Evolutionary conservation across 2,329 filamentous ascomycete genomes (phyloP).

Genomic region (Lachnellula arida): DNA sequence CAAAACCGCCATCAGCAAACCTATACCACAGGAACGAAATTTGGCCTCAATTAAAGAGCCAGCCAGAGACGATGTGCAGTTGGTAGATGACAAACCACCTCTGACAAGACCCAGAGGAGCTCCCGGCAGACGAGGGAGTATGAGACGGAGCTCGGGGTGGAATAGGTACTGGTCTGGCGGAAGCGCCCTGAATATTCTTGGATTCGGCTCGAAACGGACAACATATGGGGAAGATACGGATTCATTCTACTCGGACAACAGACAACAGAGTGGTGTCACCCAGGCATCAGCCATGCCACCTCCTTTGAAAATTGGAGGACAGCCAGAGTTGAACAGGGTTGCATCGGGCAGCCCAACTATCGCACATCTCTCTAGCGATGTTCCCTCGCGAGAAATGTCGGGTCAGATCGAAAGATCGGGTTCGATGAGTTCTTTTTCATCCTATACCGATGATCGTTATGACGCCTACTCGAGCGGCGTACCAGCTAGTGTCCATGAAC

Average conservation of each 20-base stretch:
- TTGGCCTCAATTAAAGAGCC: slow-evolving; percentile 17
- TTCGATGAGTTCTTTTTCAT: slow-evolving; percentile 35
- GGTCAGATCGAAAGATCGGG: slow-evolving; percentile 56
- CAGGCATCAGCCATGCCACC: slow-evolving; percentile 66
- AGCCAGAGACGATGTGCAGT: slow-evolving; percentile 32
- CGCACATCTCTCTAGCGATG: slow-evolving; percentile 44
- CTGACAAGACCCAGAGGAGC: slow-evolving; percentile 12
- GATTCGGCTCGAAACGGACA: slow-evolving; percentile 45
- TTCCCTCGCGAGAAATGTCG: slow-evolving; percentile 53
- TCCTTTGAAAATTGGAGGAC: slow-evolving; percentile 60
- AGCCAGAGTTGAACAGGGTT: slow-evolving; percentile 53
- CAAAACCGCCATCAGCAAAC: slow-evolving; percentile 58
- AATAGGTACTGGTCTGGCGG: slow-evolving; percentile 74
- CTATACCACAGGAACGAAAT: slow-evolving; percentile 44
- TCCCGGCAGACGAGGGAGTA: slow-evolving; percentile 15
- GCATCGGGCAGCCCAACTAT: slow-evolving; percentile 66
- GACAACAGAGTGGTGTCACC: slow-evolving; percentile 43
- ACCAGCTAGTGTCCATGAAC: slow-evolving; percentile 49
- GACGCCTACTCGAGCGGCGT: slow-evolving; percentile 60
- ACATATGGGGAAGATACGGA: slow-evolving; percentile 46
- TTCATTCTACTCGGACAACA: slow-evolving; percentile 49
- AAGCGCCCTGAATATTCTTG: slow-evolving; percentile 61
- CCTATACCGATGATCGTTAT: slow-evolving; percentile 26
- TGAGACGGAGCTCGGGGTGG: slow-evolving; percentile 63
- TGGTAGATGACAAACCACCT: slow-evolving; percentile 32